phyloP scores from a whole-genome alignment of 257 asterid species.

The Solanum clarkiae region DNA sequence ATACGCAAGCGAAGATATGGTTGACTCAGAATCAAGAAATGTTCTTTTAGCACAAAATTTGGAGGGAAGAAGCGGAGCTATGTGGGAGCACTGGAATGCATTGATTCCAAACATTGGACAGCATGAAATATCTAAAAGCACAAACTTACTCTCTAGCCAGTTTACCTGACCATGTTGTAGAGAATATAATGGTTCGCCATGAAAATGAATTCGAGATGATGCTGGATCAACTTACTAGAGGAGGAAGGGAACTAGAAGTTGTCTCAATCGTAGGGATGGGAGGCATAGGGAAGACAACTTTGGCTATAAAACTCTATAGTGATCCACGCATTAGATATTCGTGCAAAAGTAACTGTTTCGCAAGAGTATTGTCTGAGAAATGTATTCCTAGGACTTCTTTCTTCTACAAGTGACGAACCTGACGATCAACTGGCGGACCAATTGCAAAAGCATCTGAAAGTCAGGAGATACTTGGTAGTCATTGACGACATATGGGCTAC shows the following conservation, averaged over 20 bases:
- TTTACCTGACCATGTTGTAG: background rate
- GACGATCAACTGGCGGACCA: background rate
- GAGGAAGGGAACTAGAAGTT: background rate
- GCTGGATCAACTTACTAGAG: background rate
- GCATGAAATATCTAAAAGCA: background rate
- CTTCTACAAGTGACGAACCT: background rate
- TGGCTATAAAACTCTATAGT: background rate
- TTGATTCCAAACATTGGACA: background rate
- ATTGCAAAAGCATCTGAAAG: background rate
- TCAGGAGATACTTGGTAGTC: background rate
- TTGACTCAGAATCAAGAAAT: background rate
- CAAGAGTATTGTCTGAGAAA: background rate
- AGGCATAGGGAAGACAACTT: conserved; percentile 3
- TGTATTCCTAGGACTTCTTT: background rate
- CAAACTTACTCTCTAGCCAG: background rate
- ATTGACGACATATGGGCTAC: conserved; percentile 5
- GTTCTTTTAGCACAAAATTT: background rate
- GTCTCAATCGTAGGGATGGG: conserved; percentile 7
- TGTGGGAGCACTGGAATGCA: background rate
- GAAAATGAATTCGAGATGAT: background rate
- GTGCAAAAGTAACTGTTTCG: conserved; percentile 1
- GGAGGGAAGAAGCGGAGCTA: background rate
- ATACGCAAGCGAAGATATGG: background rate
- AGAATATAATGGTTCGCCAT: background rate
- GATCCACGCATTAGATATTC: background rate